Evolutionary conservation across 1,284 basidiomycete genomes (phyloP).

Genomic region (Farysia itapuensis): DNA sequence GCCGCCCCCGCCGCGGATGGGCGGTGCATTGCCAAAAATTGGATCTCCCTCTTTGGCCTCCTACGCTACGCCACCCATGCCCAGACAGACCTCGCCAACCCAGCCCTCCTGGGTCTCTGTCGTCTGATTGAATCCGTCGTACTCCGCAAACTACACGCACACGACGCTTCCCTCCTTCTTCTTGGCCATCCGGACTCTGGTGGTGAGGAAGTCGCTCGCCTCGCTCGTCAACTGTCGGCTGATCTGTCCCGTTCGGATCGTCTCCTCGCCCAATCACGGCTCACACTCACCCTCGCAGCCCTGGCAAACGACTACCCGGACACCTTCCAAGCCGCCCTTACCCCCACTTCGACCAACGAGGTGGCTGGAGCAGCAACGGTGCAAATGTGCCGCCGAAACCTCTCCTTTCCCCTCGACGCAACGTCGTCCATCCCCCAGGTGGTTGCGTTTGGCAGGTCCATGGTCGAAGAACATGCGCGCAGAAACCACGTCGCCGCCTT

Average conservation of each 20-base stretch:
- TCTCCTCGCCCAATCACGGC: slow-evolving; percentile 1
- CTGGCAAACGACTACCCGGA: slow-evolving; percentile 2
- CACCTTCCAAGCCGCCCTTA: background rate
- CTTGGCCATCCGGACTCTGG: background rate
- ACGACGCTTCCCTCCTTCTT: slow-evolving; percentile 25
- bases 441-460: slow-evolving; percentile 22
- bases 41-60: slow-evolving; percentile 34
- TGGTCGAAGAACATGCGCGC: slow-evolving; percentile 8
- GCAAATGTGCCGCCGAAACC: too few relatives aligned
- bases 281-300: slow-evolving; percentile 1
- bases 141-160: slow-evolving; percentile 21
- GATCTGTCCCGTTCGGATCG: slow-evolving; percentile 15
- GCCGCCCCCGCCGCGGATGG: background rate
- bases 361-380: background rate
- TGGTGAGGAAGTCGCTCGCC: background rate
- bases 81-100: slow-evolving; percentile 19
- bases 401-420: slow-evolving; percentile 17
- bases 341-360: background rate
- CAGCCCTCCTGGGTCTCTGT: slow-evolving; percentile 33
- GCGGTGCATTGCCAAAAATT: slow-evolving; percentile 19
- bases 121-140: slow-evolving; percentile 33
- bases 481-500: background rate
- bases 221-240: background rate
- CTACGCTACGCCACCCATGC: slow-evolving; percentile 28
- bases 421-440: slow-evolving; percentile 11